These are phyloP conservation scores for Trichosporon ovoides DNA, from an alignment of 1,284 basidiomycete species.

Conservation along the genomic window DNA sequence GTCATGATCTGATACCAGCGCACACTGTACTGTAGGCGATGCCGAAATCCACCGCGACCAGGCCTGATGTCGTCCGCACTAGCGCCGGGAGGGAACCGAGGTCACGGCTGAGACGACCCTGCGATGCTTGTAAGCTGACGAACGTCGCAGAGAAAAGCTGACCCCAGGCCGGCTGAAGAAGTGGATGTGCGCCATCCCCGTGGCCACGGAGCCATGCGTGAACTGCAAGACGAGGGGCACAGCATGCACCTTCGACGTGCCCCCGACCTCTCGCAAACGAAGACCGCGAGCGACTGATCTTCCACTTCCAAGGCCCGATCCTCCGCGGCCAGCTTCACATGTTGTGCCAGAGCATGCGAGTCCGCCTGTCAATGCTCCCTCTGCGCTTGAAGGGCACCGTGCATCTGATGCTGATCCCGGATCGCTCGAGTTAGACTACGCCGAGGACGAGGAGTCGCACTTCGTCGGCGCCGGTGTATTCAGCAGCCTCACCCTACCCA, in stretches of 20 bases:
- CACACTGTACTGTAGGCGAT: background rate
- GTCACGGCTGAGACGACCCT: slow-evolving; percentile 15
- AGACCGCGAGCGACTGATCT: no score
- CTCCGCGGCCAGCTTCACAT: background rate
- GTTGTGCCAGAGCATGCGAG: background rate
- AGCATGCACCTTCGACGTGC: slow-evolving; percentile 30
- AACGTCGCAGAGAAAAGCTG: background rate
- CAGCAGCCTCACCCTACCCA: slow-evolving; percentile 19
- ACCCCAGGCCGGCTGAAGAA: slow-evolving; percentile 28
- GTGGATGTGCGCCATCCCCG: slow-evolving; percentile 29
- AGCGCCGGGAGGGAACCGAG: background rate
- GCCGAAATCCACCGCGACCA: background rate
- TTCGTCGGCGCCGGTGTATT: slow-evolving; percentile 32
- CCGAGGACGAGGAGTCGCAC: slow-evolving; percentile 29
- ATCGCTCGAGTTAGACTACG: slow-evolving; percentile 22
- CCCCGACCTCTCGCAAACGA: slow-evolving; percentile 27
- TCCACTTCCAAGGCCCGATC: background rate
- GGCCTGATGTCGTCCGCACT: background rate
- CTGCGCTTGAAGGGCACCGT: no score
- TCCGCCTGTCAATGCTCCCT: no score
- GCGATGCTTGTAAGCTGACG: slow-evolving; percentile 15
- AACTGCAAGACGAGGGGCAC: slow-evolving; percentile 22
- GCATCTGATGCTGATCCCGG: no score
- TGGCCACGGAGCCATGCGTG: slow-evolving; percentile 26
- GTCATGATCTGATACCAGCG: no score